Base-by-base conservation (phyloP, 768 basidiomycete genomes). In the Aureoboletus auriporus region DNA sequence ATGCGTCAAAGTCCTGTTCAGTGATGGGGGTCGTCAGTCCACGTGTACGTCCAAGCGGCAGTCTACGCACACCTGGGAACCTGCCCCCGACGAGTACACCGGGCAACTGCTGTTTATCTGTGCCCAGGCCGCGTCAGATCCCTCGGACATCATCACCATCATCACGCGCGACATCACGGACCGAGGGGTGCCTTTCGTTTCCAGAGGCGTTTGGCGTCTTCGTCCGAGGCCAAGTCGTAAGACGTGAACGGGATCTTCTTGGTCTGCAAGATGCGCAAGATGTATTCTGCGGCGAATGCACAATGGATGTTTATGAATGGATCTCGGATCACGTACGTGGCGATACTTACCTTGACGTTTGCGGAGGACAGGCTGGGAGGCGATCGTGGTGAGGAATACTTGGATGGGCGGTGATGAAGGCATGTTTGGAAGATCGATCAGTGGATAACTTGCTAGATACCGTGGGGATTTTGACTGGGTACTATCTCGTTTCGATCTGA, bases 201-300 rank as follows among this genome's bases (percentile, higher is more conserved):
- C 90, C 90, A 93, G 20, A 90, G 66, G 47, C 69, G 68, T 64
- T 91, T 92, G 13, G 90, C 89, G 16, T 82, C 77, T 59, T 86
- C 84, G 61, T 93, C 89, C 5, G 86, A 89, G 27, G 90, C 90
- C 34, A 93, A 76, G 67, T 93, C 90, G 60, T 89, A 93, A 9
- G 86, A 84, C 1, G 72, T 82, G 69, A 84, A 93, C 7, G 80
- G 75, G 43, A 92, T 86, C 72, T 87, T 91, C 78, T 89, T 89
- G 64, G 84, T 82, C 66, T 93, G 90, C 44, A 93, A 72, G 46
- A 85, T 86, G 42, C 90, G 82, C 46, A 93, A 64, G 37, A 93
- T 70, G 61, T 89, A 91, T 61, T 93, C 90, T 91, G 65, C 31
- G 28, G 9, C n/a, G 29, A 34, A 44, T 7, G 12, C n/a, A n/a